Evolutionary conservation across 495 filamentous ascomycete genomes (phyloP), one percentile per base, ranked within the genome.

Genomic region (Platismatia glauca): DNA sequence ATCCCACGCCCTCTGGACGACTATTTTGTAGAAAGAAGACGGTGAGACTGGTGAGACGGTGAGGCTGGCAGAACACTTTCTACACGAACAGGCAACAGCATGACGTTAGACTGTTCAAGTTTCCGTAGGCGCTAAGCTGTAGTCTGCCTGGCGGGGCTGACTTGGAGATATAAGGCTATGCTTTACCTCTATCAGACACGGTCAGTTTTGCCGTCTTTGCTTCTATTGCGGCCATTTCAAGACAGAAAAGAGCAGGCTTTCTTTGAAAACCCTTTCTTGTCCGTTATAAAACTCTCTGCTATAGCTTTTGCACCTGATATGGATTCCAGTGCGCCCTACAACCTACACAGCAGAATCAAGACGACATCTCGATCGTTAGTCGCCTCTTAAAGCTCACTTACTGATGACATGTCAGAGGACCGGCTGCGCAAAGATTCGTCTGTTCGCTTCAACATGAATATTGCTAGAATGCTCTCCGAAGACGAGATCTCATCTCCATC

Each of bases 351-450:
- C 38, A 41, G 38, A 41, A 41, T 12, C 38, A 41, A 16, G 38
- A 41, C 38, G 38, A 41, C 7, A 16, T 16, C 38, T 41, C 38
- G 38, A 12, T 41, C 38, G 3, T 41, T 41, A 41, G 38, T 41
- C 15, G 15, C 38, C 38, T 41, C 38, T 41, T 12, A 41, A 41
- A 12, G 38, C 13, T 41, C 38, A 12, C 7, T 41, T 8, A 41
- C 6, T 41, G 38, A 16, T 41, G 38, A 41, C 38, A 12, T 41
- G 38, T 41, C 38, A 8, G 58, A 64, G 31, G 57, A 65, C 20
- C 58, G 56, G 3, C 39, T n/a, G n/a, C n/a, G n/a, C n/a, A n/a
- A n/a, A n/a, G n/a, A n/a, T n/a, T n/a, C n/a, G n/a, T n/a, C n/a
- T n/a, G n/a, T n/a, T n/a, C n/a, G n/a, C n/a, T n/a, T n/a, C n/a